phyloP scores from a whole-genome alignment of 176 grass and related monocot genomes.

The Chloris gayana region DNA sequence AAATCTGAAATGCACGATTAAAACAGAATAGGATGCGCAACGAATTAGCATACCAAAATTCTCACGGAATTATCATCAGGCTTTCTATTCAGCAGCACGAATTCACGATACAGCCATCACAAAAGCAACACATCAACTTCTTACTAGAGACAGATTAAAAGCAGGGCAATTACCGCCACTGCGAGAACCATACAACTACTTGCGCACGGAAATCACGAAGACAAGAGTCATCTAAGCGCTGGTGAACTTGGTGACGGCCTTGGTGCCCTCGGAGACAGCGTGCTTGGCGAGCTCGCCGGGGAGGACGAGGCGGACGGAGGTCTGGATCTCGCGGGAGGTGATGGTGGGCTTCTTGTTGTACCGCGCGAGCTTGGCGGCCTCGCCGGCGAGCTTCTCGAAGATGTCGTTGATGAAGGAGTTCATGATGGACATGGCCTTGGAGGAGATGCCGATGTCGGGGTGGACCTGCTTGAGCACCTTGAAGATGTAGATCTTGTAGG shows the following conservation, averaged over 20 bases:
- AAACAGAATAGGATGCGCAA: no score
- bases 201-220: fast-evolving
- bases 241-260: constrained; percentile 73
- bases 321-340: constrained; percentile 74
- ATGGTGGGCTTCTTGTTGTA: constrained; percentile 74
- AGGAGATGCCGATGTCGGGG: constrained; percentile 85
- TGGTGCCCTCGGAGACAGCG: constrained; percentile 68
- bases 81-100: not conserved
- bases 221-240: not conserved
- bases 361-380: constrained; percentile 44
- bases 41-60: not conserved
- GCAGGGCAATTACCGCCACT: constrained; percentile 17
- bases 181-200: not conserved
- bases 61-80: not conserved
- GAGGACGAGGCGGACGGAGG: constrained; percentile 51
- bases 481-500: constrained; percentile 96
- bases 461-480: constrained; percentile 96
- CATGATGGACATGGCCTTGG: constrained; percentile 97
- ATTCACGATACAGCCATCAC: not conserved
- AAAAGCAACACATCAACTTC: not conserved
- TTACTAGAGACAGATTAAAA: not conserved
- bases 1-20: no score
- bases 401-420: constrained; percentile 97
- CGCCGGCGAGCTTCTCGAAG: constrained; percentile 74
- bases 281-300: constrained; percentile 68